Evolutionary conservation across 805 yeast genomes (phyloP).

Genomic region (Maudiozyma pseudohumilis): DNA sequence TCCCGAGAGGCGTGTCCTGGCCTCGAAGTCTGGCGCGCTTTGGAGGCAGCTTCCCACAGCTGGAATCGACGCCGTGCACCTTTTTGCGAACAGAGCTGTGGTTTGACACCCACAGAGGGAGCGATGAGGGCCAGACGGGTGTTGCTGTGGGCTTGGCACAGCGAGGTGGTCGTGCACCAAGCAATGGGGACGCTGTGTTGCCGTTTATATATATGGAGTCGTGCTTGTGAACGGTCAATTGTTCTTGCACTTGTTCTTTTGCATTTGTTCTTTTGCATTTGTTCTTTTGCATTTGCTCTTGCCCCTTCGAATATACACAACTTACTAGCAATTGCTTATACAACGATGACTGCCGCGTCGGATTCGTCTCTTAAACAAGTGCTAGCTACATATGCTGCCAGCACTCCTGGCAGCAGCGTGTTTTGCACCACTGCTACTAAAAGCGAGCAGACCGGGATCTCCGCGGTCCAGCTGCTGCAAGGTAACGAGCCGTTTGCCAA

Average conservation of each 20-base stretch:
- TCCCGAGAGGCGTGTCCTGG: no score
- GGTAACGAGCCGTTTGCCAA: slow-evolving; percentile 26
- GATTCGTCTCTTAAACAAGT: slow-evolving; percentile 3
- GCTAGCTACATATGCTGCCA: slow-evolving; percentile 10
- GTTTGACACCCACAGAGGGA: no score
- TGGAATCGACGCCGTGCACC: no score
- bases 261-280: not conserved
- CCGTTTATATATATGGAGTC: not conserved
- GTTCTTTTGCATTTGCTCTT: not conserved
- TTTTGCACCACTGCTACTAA: slow-evolving; percentile 17
- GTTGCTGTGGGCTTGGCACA: no score
- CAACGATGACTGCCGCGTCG: slow-evolving; percentile 4
- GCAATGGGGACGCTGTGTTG: no score
- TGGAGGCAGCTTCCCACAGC: no score
- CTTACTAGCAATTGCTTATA: no score
- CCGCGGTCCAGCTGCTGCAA: slow-evolving; percentile 17
- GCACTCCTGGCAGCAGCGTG: slow-evolving; percentile 4
- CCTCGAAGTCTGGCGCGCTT: no score
- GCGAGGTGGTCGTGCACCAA: no score
- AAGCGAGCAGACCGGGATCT: slow-evolving; percentile 1
- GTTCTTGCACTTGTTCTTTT: not conserved
- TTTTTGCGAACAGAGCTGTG: no score
- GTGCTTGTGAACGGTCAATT: not conserved
- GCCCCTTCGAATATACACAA: no score
- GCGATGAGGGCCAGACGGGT: no score